Conservation (phyloP, 345 rosid genomes). For the Salix koriyanagi region DNA sequence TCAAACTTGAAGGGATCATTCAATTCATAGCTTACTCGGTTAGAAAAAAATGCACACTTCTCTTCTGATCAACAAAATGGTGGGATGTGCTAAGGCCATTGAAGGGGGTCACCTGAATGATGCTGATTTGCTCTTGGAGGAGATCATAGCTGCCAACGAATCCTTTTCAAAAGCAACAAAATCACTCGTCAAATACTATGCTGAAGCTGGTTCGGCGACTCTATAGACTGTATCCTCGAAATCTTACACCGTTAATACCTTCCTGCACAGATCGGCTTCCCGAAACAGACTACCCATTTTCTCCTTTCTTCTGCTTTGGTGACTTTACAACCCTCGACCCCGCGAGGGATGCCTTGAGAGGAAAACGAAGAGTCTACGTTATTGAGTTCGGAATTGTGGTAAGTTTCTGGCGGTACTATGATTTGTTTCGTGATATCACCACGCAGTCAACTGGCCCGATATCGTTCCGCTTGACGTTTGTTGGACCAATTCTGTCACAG, state of each 20-base stretch:
- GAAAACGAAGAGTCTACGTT: no score
- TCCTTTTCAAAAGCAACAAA: no score
- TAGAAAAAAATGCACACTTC: not conserved
- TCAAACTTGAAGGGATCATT: no score
- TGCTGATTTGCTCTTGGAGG: no score
- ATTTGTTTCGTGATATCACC: not conserved
- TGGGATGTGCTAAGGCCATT: conserved; percentile 75
- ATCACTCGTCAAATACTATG: no score
- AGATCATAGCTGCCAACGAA: no score
- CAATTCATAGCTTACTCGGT: no score
- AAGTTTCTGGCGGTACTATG: no score
- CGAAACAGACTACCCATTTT: not conserved
- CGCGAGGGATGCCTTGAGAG: not conserved
- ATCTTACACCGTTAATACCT: no score
- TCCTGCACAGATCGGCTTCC: not conserved
- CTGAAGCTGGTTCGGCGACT: no score
- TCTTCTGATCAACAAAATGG: conserved; percentile 13
- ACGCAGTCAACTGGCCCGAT: not conserved
- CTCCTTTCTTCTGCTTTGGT: conserved; percentile 48
- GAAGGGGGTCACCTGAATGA: not conserved
- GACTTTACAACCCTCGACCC: not conserved
- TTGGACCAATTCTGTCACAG: not conserved
- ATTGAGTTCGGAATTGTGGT: no score
- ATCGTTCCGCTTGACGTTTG: not conserved
- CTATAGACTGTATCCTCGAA: no score